phyloP scores from a whole-genome alignment of 768 basidiomycete species.

The Boletellus ananiceps region DNA sequence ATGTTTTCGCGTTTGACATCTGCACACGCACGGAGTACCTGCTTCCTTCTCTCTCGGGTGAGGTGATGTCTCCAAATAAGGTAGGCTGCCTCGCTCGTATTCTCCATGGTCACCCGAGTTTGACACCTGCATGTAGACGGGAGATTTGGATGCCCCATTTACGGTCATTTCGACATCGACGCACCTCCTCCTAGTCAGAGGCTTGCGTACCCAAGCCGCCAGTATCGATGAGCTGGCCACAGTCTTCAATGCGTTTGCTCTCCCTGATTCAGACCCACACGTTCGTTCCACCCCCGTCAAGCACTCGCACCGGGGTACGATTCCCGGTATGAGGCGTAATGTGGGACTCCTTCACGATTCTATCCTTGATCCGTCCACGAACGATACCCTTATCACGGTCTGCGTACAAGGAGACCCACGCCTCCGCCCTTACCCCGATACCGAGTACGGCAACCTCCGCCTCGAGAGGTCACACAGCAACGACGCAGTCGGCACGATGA shows the following conservation, averaged over 20 bases:
- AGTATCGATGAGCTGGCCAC: constrained; percentile 5
- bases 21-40: constrained; percentile 5
- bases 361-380: constrained; percentile 1
- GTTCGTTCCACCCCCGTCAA: background rate
- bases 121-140: background rate
- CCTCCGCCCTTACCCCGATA: background rate
- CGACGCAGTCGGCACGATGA: constrained; percentile 6
- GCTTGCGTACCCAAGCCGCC: background rate
- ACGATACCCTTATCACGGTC: constrained; percentile 13
- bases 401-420: background rate
- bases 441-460: constrained; percentile 7
- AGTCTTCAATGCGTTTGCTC: constrained; percentile 10
- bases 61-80: background rate
- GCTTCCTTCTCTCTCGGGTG: background rate
- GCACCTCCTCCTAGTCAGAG: constrained; percentile 14
- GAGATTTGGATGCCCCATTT: background rate
- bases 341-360: constrained; percentile 12
- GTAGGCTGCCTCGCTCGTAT: background rate
- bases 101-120: too few relatives aligned
- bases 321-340: background rate
- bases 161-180: constrained; percentile 19
- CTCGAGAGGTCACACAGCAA: background rate
- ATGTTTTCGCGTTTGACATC: constrained; percentile 12
- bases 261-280: background rate
- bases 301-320: constrained; percentile 10